Evolutionary conservation across 2,329 filamentous ascomycete species (phyloP).

Genomic region (Aspergillus sp.): DNA sequence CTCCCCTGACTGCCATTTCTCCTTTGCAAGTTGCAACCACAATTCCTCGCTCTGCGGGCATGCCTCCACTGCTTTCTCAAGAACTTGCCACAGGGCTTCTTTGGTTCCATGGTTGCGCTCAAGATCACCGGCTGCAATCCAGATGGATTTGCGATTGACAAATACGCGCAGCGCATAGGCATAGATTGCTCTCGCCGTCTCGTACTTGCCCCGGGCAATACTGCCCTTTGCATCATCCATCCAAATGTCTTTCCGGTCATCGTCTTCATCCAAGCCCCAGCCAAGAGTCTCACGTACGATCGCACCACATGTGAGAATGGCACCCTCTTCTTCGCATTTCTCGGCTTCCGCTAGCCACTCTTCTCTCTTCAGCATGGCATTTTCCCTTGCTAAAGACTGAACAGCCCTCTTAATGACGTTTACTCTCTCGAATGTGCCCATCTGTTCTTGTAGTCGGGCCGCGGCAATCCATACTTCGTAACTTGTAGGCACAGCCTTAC

Average conservation of each 20-base stretch:
- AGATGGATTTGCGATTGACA: conserved; percentile 78
- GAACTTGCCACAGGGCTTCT: conserved; percentile 74
- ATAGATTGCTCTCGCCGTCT: conserved; percentile 90
- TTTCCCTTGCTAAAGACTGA: conserved; percentile 80
- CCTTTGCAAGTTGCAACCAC: conserved; percentile 94
- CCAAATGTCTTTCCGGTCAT: conserved; percentile 94
- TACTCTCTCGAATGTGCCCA: conserved; percentile 73
- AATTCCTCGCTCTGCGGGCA: conserved; percentile 87
- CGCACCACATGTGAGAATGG: conserved; percentile 76
- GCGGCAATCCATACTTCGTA: conserved; percentile 97
- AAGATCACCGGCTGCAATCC: conserved; percentile 85
- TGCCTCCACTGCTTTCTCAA: conserved; percentile 90
- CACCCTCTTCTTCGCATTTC: conserved; percentile 88
- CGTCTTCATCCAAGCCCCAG: conserved; percentile 90
- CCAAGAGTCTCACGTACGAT: conserved; percentile 92
- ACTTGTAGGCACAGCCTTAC: conserved; percentile 88
- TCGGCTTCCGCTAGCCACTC: conserved; percentile 96
- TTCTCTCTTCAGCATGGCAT: conserved; percentile 94
- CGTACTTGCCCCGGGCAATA: conserved; percentile 75
- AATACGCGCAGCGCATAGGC: conserved; percentile 88
- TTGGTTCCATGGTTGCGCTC: conserved; percentile 84
- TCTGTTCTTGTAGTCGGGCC: conserved; percentile 81
- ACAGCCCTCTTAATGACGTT: conserved; percentile 95
- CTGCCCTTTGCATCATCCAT: conserved; percentile 85
- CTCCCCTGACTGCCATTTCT: conserved; percentile 86